phyloP scores from a whole-genome alignment of 169 alveolate genomes.

The Besnoitia besnoiti region DNA sequence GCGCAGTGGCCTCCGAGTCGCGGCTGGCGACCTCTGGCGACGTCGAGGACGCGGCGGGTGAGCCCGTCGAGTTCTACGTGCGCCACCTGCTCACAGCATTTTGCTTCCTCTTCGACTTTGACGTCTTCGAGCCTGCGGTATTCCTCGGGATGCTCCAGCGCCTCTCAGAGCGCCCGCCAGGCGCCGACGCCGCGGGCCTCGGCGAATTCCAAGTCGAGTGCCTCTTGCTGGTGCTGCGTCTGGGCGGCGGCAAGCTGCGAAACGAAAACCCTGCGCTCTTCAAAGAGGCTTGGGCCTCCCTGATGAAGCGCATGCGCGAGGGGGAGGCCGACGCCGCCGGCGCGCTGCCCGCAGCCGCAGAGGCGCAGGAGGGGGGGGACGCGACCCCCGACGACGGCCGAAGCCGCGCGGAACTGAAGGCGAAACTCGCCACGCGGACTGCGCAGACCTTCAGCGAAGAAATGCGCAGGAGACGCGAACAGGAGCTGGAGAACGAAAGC shows the following conservation, averaged over 20 bases:
- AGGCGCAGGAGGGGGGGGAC: background rate
- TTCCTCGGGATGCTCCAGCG: constrained; percentile 16
- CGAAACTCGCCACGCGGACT: background rate
- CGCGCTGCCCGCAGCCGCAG: too few relatives aligned
- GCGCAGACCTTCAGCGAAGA: background rate
- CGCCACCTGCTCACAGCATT: constrained; percentile 11
- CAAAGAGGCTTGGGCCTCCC: constrained; percentile 36
- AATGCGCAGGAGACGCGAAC: background rate
- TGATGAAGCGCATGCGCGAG: background rate
- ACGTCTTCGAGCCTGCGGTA: background rate
- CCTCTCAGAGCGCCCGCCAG: background rate
- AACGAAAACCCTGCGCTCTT: constrained; percentile 51
- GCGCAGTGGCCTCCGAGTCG: background rate
- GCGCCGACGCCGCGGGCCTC: background rate
- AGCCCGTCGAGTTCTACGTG: background rate
- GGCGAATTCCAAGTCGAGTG: constrained; percentile 61
- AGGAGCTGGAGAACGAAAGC: too few relatives aligned
- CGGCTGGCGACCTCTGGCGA: background rate
- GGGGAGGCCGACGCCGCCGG: background rate
- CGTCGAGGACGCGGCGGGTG: background rate
- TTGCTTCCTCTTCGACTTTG: constrained; percentile 30
- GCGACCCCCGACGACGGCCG: background rate
- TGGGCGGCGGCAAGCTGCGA: constrained; percentile 65
- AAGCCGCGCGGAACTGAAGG: background rate
- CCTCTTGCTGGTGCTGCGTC: constrained; percentile 53